Base-by-base conservation (phyloP, 2,329 filamentous ascomycete genomes). In the Chaetoscypha palmicola region DNA sequence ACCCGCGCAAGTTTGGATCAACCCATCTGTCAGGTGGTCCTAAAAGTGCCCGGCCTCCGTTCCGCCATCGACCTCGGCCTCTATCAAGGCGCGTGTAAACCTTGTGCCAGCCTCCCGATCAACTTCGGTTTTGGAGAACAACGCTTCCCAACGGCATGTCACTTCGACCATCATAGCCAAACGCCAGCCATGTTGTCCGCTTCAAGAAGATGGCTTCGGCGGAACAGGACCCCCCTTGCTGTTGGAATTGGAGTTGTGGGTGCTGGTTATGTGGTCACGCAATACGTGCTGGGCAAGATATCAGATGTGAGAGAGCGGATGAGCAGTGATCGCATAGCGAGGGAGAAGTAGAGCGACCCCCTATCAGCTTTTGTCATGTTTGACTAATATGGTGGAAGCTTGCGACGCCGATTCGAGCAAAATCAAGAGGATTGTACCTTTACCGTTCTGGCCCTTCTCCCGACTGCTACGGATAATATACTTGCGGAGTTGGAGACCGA, bases 391-490 rank as follows among this genome's bases (percentile, higher is more conserved):
- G 19, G 12, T 33, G 24, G 21, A 58, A 97, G 91, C 66, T 77
- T 98, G 49, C 89, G 90, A 40, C 85, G 92, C 47, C 86, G 92
- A 61, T 98, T 98, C 68, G 88, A 97, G 65, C 92, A 98, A 67
- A 98, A 98, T 66, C 92, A 98, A 64, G 91, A 95, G 63, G 92
- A 98, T 67, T 98, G 92, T 68, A 96, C 91, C 37, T 96, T 94
- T 64, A 98, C 92, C 28, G 89, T 97, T 34, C 81, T 97, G n/a
- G 92, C 91, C 22, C 79, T 98, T 43, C 76, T 98, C 8, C 92
- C 92, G 3, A 94, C 91, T 24, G 86, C 89, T 5, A 90, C 90
- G 19, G 81, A 92, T 54, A 91, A 94, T 62, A 84, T 98, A 57
- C 72, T 96, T 58, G 81, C 87, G 55, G 81, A 84, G 23, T 78